Evolutionary conservation across 2,329 filamentous ascomycete genomes (phyloP), one percentile per base, ranked within the genome.

Genomic region (Alternaria triticina): DNA sequence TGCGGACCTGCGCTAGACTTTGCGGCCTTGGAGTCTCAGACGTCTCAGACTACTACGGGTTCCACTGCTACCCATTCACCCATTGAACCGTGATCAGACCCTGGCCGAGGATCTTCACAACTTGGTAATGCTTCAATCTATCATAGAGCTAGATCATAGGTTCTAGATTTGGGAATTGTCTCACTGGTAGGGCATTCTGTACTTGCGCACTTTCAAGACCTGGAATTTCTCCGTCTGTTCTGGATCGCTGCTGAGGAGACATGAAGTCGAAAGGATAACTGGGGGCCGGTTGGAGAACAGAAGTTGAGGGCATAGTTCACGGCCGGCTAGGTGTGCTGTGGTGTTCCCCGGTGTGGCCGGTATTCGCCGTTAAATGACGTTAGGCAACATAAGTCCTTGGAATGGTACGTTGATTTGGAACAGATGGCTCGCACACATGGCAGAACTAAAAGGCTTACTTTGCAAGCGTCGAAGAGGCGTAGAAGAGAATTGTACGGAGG

Each of bases 321-420:
- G 36, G 10, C n/a, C n/a, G 36, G 10, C 33, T 54, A 40, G 12
- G 22, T 54, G 52, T 54, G 33, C 22, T 15, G 33, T 44, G 36
- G 30, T 52, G 36, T 23, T 22, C 30, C 33, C 23, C 12, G 7
- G 23, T 54, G 22, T 20, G 44, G 58, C 58, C 58, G 58, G 11
- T 7, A 6, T 57, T 49, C 43, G 15, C 58, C 58, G 58, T n/a
- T 28, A 15, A 9, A 61, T 61, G 58, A 61, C 58, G 58, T 56
- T 20, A 15, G n/a, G 7, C 9, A 43, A 33, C 27, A 25, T 52
- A 30, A 28, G 36, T 54, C 23, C 20, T 13, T 36, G 17, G 52
- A 23, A 6, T 54, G 33, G 33, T 54, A 20, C 22, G 33, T 40
- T 33, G 36, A 43, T n/a, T 54, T 54, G 23, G 52, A 27, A 44